Percentiles rank a stretch among this genome's conserved stretches.
These are phyloP conservation scores for Globisporangium acanthophoron DNA, from an alignment of 352 stramenopile genomes.

Conservation along the genomic window DNA sequence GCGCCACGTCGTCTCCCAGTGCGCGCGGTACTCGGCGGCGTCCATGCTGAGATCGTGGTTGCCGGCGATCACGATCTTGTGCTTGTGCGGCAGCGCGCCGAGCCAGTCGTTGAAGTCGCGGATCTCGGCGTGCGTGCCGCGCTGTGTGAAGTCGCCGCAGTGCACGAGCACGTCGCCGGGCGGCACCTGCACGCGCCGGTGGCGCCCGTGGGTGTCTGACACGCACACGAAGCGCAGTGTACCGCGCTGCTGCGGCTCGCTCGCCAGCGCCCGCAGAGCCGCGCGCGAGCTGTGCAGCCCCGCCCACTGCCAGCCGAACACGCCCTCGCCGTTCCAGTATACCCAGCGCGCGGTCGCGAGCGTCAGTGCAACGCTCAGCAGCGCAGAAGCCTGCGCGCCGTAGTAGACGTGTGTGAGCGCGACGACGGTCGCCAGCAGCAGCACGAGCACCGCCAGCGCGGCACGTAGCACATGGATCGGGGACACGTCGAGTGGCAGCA, in stretches of 20 bases:
- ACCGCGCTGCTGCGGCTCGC: conserved; percentile 36
- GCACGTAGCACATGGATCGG: conserved; percentile 22
- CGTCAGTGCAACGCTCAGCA: conserved; percentile 17
- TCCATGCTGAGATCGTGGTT: conserved; percentile 85
- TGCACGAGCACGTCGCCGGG: conserved; percentile 86
- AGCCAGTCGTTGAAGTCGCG: conserved; percentile 77
- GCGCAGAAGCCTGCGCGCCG: conserved; percentile 12
- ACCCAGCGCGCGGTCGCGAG: conserved; percentile 38
- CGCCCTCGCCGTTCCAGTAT: conserved; percentile 58
- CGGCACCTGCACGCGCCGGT: conserved; percentile 60
- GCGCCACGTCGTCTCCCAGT: conserved; percentile 57
- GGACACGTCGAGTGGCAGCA: conserved; percentile 16
- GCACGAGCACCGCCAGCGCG: conserved; percentile 2
- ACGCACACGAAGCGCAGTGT: conserved; percentile 74
- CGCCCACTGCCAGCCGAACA: conserved; percentile 36
- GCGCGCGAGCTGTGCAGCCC: conserved; percentile 38
- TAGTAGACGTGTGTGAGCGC: conserved; percentile 19
- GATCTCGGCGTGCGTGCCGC: conserved; percentile 62
- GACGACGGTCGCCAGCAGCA: conserved; percentile 11
- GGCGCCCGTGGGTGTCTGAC: conserved; percentile 76
- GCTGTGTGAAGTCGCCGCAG: conserved; percentile 88
- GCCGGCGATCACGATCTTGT: conserved; percentile 79
- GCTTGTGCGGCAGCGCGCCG: conserved; percentile 52
- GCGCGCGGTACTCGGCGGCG: conserved; percentile 47
- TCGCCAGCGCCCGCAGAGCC: conserved; percentile 23